Conservation (phyloP, 371 early-diverging fungal species). For the Rhizopus arrhizus region DNA sequence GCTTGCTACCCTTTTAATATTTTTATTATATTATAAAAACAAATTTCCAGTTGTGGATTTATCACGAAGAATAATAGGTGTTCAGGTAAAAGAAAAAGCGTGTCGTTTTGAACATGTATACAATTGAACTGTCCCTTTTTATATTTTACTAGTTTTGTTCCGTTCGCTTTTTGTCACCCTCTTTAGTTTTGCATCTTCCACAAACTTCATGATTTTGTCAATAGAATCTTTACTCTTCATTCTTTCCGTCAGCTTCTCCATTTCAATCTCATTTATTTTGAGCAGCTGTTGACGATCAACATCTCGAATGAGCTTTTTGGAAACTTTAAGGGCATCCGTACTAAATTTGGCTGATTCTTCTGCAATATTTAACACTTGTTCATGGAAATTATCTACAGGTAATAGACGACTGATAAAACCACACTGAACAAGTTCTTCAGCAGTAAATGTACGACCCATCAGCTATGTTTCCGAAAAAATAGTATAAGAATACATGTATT, state of each 20-base stretch:
- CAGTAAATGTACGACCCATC: slow-evolving; percentile 57
- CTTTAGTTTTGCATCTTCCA: slow-evolving; percentile 25
- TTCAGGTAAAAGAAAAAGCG: too few relatives aligned
- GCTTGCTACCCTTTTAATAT: too few relatives aligned
- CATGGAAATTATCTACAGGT: slow-evolving; percentile 57
- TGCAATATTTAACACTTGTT: slow-evolving; percentile 52
- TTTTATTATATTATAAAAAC: too few relatives aligned
- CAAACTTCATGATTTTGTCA: slow-evolving; percentile 35
- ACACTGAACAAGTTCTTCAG: slow-evolving; percentile 55
- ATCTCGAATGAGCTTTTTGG: slow-evolving; percentile 59
- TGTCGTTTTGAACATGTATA: too few relatives aligned
- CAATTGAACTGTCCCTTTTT: not conserved
- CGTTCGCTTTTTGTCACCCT: slow-evolving; percentile 18
- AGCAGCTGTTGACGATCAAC: slow-evolving; percentile 50
- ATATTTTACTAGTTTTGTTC: slow-evolving; percentile 6
- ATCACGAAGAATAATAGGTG: too few relatives aligned
- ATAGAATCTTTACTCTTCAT: slow-evolving; percentile 38
- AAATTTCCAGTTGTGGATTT: too few relatives aligned
- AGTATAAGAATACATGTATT: not conserved
- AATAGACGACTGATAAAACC: slow-evolving; percentile 54
- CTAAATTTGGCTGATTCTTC: slow-evolving; percentile 57
- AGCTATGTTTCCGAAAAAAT: slow-evolving; percentile 27
- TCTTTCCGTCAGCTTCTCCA: slow-evolving; percentile 39
- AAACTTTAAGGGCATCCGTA: slow-evolving; percentile 53
- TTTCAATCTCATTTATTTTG: slow-evolving; percentile 51